Percentiles rank a stretch among this genome's conserved stretches.
phyloP scores from a whole-genome alignment of 495 filamentous ascomycete species.

The Neurospora africana region DNA sequence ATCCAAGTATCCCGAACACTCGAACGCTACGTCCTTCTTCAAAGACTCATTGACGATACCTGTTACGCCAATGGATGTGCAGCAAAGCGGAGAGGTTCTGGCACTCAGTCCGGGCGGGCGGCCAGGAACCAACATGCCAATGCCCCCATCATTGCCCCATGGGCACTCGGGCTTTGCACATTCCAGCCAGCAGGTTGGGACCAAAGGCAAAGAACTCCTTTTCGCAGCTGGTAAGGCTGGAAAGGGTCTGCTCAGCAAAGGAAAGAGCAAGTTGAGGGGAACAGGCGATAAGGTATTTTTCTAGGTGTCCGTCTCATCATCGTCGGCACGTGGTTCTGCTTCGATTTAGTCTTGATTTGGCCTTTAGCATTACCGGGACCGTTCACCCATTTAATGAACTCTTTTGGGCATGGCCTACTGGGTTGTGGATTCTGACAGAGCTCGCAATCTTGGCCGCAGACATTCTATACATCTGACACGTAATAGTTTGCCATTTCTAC shows the following conservation, averaged over 20 bases:
- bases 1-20: slow-evolving; percentile 27
- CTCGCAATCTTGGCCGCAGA: background rate
- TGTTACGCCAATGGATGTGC: slow-evolving; percentile 22
- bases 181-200: slow-evolving; percentile 45
- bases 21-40: slow-evolving; percentile 17
- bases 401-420: background rate
- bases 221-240: slow-evolving; percentile 74
- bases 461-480: background rate
- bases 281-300: slow-evolving; percentile 76
- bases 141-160: slow-evolving; percentile 15
- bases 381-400: background rate
- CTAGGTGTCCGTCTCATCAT: slow-evolving; percentile 19
- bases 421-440: background rate
- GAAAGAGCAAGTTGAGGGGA: slow-evolving; percentile 57
- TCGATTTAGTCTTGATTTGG: slow-evolving; percentile 10
- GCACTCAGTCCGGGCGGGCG: slow-evolving; percentile 26
- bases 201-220: slow-evolving; percentile 75
- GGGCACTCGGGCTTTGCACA: slow-evolving; percentile 24
- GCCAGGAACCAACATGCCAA: slow-evolving; percentile 15
- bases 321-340: background rate
- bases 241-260: slow-evolving; percentile 79
- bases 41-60: slow-evolving; percentile 9
- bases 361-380: background rate
- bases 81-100: slow-evolving; percentile 6
- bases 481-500: background rate